A percentile compares a stretch with the other conserved stretches of the same genome.
These are phyloP conservation scores for Lactarius tabidus DNA, from an alignment of 768 basidiomycete genomes.

Conservation along the genomic window DNA sequence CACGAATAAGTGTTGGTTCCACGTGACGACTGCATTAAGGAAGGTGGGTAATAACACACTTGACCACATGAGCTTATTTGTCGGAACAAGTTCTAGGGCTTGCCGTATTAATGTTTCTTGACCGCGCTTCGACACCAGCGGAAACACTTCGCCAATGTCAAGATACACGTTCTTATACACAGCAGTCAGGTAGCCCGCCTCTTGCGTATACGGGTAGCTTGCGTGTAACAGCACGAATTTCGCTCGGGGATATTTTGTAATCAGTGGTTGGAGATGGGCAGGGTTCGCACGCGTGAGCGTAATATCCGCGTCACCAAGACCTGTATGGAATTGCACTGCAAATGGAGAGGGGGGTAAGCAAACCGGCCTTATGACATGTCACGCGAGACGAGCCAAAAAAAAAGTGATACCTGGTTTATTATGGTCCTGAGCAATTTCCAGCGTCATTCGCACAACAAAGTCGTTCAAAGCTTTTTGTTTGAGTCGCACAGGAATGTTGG, in stretches of 20 bases:
- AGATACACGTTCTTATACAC: constrained; percentile 72
- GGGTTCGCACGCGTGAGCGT: constrained; percentile 55
- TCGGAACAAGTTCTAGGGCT: constrained; percentile 66
- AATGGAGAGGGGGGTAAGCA: not conserved
- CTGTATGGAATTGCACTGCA: constrained; percentile 81
- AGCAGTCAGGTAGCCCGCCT: constrained; percentile 71
- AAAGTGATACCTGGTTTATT: constrained; percentile 53
- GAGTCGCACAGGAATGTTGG: constrained; percentile 44
- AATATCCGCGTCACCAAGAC: constrained; percentile 74
- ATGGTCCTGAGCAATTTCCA: constrained; percentile 48
- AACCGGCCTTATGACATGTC: not conserved
- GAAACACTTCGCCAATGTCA: constrained; percentile 80
- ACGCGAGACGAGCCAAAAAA: not conserved
- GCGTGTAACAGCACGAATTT: constrained; percentile 68
- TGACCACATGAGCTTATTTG: constrained; percentile 79
- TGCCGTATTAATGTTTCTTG: constrained; percentile 58
- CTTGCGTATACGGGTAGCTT: constrained; percentile 73
- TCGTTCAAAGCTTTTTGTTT: constrained; percentile 65
- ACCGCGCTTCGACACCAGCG: constrained; percentile 57
- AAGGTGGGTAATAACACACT: constrained; percentile 46
- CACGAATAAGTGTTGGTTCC: constrained; percentile 9
- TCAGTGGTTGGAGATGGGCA: constrained; percentile 61
- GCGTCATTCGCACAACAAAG: constrained; percentile 51
- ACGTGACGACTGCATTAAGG: not conserved
- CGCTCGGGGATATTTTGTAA: constrained; percentile 57